Conservation (phyloP, 2,329 filamentous ascomycete genomes). For the Paracorniculantispora psalliotae region DNA sequence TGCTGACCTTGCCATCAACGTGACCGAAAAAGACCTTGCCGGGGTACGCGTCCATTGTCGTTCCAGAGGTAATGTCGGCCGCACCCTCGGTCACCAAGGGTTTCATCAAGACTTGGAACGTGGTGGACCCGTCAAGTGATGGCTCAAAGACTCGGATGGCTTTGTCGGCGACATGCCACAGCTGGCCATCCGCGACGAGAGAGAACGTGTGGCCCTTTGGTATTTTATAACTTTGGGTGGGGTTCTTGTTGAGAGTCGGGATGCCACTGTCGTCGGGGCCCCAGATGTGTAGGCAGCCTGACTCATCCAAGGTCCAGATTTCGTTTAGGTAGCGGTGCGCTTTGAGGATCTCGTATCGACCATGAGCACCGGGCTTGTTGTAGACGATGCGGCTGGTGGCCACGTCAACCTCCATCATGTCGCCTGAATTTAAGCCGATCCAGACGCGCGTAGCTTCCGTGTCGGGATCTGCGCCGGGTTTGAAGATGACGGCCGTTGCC, state of each 20-base stretch:
- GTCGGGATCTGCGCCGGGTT: conserved; percentile 70
- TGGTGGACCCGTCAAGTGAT: conserved; percentile 58
- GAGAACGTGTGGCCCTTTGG: conserved; percentile 83
- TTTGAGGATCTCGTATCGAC: conserved; percentile 71
- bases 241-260: conserved; percentile 69
- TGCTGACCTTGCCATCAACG: conserved; percentile 85
- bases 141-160: conserved; percentile 82
- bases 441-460: conserved; percentile 79
- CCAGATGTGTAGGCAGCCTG: conserved; percentile 84
- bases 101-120: conserved; percentile 70
- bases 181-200: conserved; percentile 73
- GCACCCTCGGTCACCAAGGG: conserved; percentile 67
- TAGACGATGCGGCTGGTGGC: conserved; percentile 63
- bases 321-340: conserved; percentile 85
- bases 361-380: conserved; percentile 67
- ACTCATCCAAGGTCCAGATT: conserved; percentile 91
- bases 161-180: conserved; percentile 87
- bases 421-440: conserved; percentile 85
- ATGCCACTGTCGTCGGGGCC: conserved; percentile 65
- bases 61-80: conserved; percentile 83
- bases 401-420: conserved; percentile 86
- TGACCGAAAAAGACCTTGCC: conserved; percentile 87
- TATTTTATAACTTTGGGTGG: conserved; percentile 68
- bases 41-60: conserved; percentile 67
- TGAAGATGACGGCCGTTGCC: conserved; percentile 77